Percentiles rank a stretch among this genome's conserved stretches.
Evolutionary conservation across 2,329 filamentous ascomycete genomes (phyloP).

Genomic region (Neopestalotiopsis sp.): DNA sequence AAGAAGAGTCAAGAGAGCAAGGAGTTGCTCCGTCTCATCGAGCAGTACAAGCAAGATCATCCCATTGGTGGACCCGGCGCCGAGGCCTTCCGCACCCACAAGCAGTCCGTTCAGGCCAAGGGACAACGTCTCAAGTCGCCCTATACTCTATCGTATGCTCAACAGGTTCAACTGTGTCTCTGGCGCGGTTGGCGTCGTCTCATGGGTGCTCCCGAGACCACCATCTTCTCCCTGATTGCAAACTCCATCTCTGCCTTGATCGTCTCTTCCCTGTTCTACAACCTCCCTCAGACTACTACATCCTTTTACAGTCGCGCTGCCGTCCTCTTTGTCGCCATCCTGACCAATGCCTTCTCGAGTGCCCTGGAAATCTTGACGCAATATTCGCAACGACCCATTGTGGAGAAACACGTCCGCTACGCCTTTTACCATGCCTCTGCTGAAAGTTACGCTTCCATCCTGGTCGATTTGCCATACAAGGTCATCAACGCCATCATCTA

Average conservation of each 20-base stretch:
- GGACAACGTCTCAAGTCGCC: slow-evolving; percentile 24
- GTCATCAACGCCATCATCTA: slow-evolving; percentile 76
- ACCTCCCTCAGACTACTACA: slow-evolving; percentile 51
- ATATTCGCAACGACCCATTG: slow-evolving; percentile 87
- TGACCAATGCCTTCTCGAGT: slow-evolving; percentile 52
- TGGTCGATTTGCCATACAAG: slow-evolving; percentile 87
- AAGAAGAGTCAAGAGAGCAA: slow-evolving; percentile 56
- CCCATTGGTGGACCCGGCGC: slow-evolving; percentile 54
- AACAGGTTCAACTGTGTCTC: slow-evolving; percentile 24
- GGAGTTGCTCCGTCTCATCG: slow-evolving; percentile 59
- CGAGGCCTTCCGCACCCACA: slow-evolving; percentile 55
- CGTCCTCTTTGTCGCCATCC: slow-evolving; percentile 58
- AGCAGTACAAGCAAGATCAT: slow-evolving; percentile 45
- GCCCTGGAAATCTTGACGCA: slow-evolving; percentile 73
- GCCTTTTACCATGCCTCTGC: slow-evolving; percentile 89
- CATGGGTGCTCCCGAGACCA: slow-evolving; percentile 73
- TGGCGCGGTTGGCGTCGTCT: slow-evolving; percentile 22
- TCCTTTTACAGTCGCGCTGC: slow-evolving; percentile 52
- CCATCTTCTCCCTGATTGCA: slow-evolving; percentile 69
- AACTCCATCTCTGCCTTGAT: slow-evolving; percentile 81
- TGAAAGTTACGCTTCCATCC: slow-evolving; percentile 86
- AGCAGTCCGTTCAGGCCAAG: slow-evolving; percentile 54
- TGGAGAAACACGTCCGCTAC: slow-evolving; percentile 88
- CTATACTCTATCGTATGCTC: slow-evolving; percentile 25
- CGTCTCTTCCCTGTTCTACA: slow-evolving; percentile 81